phyloP scores from a whole-genome alignment of 805 yeast genomes.

The Wickerhamomyces queroliae region DNA sequence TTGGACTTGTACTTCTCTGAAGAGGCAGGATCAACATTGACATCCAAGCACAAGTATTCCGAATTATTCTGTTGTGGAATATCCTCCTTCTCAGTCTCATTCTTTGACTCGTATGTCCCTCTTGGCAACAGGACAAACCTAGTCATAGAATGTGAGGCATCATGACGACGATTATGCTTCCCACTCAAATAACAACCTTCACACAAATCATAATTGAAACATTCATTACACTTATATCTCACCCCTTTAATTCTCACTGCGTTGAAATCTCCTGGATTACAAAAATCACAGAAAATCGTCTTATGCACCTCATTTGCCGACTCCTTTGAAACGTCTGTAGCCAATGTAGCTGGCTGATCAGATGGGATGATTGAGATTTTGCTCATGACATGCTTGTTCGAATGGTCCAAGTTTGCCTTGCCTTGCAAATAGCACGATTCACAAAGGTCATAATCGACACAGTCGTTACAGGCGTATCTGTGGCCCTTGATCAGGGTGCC shows the following conservation, averaged over 20 bases:
- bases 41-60: not conserved
- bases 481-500: too few relatives aligned
- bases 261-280: not conserved
- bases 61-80: not conserved
- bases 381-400: too few relatives aligned
- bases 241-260: conserved; percentile 22
- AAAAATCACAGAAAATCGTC: conserved; percentile 3
- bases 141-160: not conserved
- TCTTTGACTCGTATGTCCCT: not conserved
- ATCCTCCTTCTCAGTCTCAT: not conserved
- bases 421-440: too few relatives aligned
- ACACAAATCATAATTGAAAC: conserved; percentile 42
- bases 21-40: not conserved
- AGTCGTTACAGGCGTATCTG: too few relatives aligned
- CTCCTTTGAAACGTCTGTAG: not conserved
- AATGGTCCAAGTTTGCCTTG: too few relatives aligned
- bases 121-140: not conserved
- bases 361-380: too few relatives aligned
- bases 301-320: not conserved
- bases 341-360: too few relatives aligned
- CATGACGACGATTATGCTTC: not conserved
- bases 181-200: conserved; percentile 22
- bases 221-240: conserved; percentile 40
- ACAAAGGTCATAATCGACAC: too few relatives aligned
- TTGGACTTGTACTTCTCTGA: not conserved